Conservation (phyloP, 495 filamentous ascomycete species). For the Hyaloscypha variabilis region DNA sequence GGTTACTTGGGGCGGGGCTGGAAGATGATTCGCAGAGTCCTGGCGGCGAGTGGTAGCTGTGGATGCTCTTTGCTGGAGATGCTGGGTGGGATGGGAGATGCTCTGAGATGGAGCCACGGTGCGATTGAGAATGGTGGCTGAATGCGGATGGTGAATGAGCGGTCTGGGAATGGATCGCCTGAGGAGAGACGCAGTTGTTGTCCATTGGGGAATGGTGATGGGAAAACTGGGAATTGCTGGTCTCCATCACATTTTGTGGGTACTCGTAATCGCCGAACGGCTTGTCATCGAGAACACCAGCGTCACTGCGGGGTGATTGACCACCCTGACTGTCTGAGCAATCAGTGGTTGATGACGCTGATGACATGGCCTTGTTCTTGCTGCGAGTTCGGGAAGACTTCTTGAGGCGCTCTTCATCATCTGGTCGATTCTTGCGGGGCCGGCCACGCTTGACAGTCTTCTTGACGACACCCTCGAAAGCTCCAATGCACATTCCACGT, state of each 20-base stretch:
- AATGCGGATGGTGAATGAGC: conserved; percentile 40
- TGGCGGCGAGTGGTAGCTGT: conserved; percentile 37
- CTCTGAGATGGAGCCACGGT: conserved; percentile 31
- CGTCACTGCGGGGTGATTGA: conserved; percentile 47
- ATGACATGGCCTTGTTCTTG: conserved; percentile 52
- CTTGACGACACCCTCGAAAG: conserved; percentile 80
- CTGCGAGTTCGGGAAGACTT: conserved; percentile 58
- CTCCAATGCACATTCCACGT: conserved; percentile 91
- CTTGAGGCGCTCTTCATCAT: conserved; percentile 66
- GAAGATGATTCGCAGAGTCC: conserved; percentile 49
- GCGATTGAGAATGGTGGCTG: conserved; percentile 37
- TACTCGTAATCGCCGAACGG: conserved; percentile 45
- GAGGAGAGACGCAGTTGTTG: conserved; percentile 32
- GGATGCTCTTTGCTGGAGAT: conserved; percentile 49
- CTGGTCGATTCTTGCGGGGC: conserved; percentile 63
- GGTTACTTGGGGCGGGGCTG: conserved; percentile 45
- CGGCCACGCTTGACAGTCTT: conserved; percentile 68
- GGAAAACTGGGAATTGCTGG: conserved; percentile 21
- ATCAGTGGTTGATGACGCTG: conserved; percentile 47
- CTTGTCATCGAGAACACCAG: conserved; percentile 47
- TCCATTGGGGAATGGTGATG: conserved; percentile 27
- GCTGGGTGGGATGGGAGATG: conserved; percentile 38
- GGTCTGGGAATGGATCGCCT: conserved; percentile 23
- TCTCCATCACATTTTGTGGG: conserved; percentile 26
- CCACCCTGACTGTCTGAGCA: conserved; percentile 46